These are phyloP conservation scores for Candida tibetensis DNA, from an alignment of 805 yeast species.

Conservation along the genomic window DNA sequence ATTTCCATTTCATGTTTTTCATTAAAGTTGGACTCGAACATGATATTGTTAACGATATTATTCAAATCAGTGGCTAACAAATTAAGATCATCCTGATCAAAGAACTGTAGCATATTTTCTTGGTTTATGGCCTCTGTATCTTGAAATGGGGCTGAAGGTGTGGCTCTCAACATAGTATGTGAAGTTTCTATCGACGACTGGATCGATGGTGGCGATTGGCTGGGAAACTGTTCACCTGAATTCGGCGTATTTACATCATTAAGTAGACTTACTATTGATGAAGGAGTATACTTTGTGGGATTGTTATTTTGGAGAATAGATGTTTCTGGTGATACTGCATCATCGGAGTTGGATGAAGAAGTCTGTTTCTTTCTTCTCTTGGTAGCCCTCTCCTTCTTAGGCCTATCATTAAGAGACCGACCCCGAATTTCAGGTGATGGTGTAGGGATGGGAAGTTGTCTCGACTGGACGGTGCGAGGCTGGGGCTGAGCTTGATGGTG, in stretches of 20 bases:
- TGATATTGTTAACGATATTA: conserved; percentile 38
- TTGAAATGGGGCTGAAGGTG: not conserved
- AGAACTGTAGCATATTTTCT: conserved; percentile 10
- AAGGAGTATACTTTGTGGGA: conserved; percentile 6
- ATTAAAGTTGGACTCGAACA: conserved; percentile 32
- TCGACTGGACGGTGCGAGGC: not conserved
- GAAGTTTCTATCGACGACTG: not conserved
- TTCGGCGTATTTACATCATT: conserved; percentile 7
- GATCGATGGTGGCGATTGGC: conserved; percentile 5
- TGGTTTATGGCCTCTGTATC: not conserved
- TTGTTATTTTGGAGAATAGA: not conserved
- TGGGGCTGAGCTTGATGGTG: not conserved
- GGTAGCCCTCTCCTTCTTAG: not conserved
- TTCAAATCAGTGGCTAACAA: conserved; percentile 38
- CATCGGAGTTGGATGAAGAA: not conserved
- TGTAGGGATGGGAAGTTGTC: not conserved
- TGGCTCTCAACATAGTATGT: not conserved
- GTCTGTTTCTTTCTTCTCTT: not conserved
- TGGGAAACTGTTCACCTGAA: conserved; percentile 1
- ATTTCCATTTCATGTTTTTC: conserved; percentile 5
- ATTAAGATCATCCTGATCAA: conserved; percentile 31
- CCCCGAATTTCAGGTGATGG: not conserved
- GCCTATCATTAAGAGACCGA: not conserved
- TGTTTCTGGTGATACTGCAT: not conserved
- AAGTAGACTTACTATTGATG: conserved; percentile 10